A percentile compares a stretch with the other conserved stretches of the same genome.
These are phyloP conservation scores for Laetiporus sulphureus DNA, from an alignment of 1,284 basidiomycete genomes.

Conservation along the genomic window DNA sequence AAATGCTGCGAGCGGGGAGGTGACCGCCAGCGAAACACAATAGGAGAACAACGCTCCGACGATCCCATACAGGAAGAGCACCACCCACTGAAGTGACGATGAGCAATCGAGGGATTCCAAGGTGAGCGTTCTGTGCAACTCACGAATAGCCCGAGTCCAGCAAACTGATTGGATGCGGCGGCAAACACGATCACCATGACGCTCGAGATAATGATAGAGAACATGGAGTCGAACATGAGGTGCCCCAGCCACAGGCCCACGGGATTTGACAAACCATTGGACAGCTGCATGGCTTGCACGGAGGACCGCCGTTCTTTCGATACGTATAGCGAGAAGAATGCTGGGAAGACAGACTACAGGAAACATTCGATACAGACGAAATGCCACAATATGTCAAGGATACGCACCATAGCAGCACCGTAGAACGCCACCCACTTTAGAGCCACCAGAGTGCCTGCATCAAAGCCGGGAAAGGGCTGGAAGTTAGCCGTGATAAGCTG, in stretches of 20 bases:
- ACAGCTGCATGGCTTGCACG: constrained; percentile 74
- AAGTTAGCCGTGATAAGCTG: constrained; percentile 51
- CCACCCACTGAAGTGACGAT: constrained; percentile 62
- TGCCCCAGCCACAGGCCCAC: constrained; percentile 77
- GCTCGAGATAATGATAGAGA: constrained; percentile 49
- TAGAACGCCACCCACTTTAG: constrained; percentile 67
- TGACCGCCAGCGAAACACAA: constrained; percentile 53
- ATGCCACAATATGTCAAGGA: constrained; percentile 1
- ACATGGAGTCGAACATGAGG: constrained; percentile 66
- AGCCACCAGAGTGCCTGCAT: constrained; percentile 48
- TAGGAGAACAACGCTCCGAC: constrained; percentile 65
- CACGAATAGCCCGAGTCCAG: constrained; percentile 64
- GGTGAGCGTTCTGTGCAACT: constrained; percentile 19
- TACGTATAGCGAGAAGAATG: constrained; percentile 75
- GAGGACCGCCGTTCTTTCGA: constrained; percentile 59
- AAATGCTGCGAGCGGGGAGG: constrained; percentile 70
- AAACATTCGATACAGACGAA: constrained; percentile 1
- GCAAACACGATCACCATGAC: constrained; percentile 61
- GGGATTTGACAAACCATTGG: constrained; percentile 70
- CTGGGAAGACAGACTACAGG: constrained; percentile 62
- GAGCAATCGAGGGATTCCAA: constrained; percentile 2
- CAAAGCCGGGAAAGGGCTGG: constrained; percentile 45
- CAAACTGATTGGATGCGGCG: constrained; percentile 52
- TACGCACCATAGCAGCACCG: constrained; percentile 56
- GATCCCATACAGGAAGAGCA: constrained; percentile 67